Percentiles rank a stretch among this genome's conserved stretches.
Conservation (phyloP, 2,329 filamentous ascomycete species). For the Aureobasidium uvarum region DNA sequence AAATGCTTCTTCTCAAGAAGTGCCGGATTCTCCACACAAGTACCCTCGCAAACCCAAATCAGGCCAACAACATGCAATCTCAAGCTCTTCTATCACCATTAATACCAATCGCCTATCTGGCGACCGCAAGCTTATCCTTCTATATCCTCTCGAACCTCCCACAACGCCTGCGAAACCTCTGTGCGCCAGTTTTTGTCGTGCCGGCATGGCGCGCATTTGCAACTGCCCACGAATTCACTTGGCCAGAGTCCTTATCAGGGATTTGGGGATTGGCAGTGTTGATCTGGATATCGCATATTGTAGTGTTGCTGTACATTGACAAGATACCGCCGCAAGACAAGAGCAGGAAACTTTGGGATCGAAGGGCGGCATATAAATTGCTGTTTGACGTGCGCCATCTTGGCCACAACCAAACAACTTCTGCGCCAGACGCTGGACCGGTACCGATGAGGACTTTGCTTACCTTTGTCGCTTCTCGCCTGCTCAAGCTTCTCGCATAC, state of each 20-base stretch:
- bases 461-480: not conserved
- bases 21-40: too few species aligned
- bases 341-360: constrained; percentile 10
- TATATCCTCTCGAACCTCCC: not conserved
- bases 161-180: not conserved
- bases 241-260: not conserved
- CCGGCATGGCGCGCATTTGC: constrained; percentile 8
- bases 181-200: not conserved
- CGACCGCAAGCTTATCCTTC: constrained; percentile 1
- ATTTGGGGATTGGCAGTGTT: constrained; percentile 1
- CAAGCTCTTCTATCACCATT: not conserved
- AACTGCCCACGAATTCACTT: not conserved
- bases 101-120: not conserved
- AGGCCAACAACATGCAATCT: too few species aligned
- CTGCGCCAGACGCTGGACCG: not conserved
- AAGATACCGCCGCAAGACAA: not conserved
- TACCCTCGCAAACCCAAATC: too few species aligned
- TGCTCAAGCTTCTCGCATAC: not conserved
- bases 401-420: not conserved
- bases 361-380: not conserved
- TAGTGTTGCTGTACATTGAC: not conserved
- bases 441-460: not conserved
- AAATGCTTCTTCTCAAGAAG: not conserved
- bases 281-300: constrained; percentile 4
- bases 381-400: constrained; percentile 10